phyloP scores from a whole-genome alignment of 1,139 yeast species.

The Geotrichum klebahnii region DNA sequence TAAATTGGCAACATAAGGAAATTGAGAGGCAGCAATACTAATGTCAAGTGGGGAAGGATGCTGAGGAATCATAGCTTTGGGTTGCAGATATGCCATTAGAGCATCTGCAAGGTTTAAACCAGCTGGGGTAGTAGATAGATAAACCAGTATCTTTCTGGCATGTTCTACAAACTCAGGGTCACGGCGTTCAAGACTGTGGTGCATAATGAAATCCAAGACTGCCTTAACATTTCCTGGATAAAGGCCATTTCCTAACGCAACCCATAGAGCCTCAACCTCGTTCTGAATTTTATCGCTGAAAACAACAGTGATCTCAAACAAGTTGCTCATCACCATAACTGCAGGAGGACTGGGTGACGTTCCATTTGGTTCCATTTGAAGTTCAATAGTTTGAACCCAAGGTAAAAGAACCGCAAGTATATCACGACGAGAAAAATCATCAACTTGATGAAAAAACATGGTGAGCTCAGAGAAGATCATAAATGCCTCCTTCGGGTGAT shows the following conservation, averaged over 20 bases:
- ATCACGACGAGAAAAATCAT: constrained; percentile 61
- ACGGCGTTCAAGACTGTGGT: constrained; percentile 64
- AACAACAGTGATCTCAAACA: constrained; percentile 78
- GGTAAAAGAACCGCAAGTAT: constrained; percentile 76
- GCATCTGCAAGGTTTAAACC: constrained; percentile 58
- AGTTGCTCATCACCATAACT: constrained; percentile 70
- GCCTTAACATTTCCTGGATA: constrained; percentile 64
- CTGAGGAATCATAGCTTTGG: constrained; percentile 83
- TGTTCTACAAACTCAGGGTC: constrained; percentile 73
- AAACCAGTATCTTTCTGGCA: constrained; percentile 76
- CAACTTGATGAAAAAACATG: constrained; percentile 62
- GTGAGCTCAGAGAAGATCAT: constrained; percentile 69
- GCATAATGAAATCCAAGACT: constrained; percentile 66
- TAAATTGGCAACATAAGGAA: constrained; percentile 75
- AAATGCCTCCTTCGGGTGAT: constrained; percentile 55
- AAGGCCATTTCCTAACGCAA: constrained; percentile 74
- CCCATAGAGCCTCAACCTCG: constrained; percentile 94
- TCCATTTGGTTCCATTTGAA: constrained; percentile 50
- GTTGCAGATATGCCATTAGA: constrained; percentile 66
- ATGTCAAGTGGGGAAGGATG: constrained; percentile 39
- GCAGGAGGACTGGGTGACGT: constrained; percentile 36
- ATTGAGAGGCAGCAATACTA: constrained; percentile 35
- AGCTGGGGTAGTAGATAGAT: constrained; percentile 60
- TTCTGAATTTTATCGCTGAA: constrained; percentile 70
- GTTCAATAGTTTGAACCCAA: constrained; percentile 79